Evolutionary conservation across 805 yeast species (phyloP).

Genomic region (Metschnikowia shivogae): DNA sequence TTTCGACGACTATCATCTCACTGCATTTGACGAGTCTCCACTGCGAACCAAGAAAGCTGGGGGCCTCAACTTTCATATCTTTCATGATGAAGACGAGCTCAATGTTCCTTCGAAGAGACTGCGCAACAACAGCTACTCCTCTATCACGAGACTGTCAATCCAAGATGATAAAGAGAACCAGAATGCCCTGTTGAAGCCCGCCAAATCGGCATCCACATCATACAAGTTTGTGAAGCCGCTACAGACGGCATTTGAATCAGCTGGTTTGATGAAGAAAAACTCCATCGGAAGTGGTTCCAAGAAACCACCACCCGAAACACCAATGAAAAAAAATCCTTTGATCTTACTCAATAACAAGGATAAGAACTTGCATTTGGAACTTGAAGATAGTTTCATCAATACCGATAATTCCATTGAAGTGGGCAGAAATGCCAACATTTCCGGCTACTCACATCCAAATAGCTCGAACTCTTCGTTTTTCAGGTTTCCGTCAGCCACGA

Average conservation of each 20-base stretch:
- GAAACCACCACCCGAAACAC: slow-evolving; percentile 42
- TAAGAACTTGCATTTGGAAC: slow-evolving; percentile 9
- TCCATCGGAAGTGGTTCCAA: slow-evolving; percentile 19
- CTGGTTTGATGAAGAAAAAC: slow-evolving; percentile 62
- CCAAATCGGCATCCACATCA: slow-evolving; percentile 21
- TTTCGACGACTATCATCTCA: slow-evolving; percentile 12
- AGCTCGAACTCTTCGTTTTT: slow-evolving; percentile 34
- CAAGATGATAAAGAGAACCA: slow-evolving; percentile 34
- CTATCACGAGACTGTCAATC: slow-evolving; percentile 1
- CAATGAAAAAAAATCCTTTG: slow-evolving; percentile 40
- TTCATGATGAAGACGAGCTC: slow-evolving; percentile 10
- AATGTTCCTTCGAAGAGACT: slow-evolving; percentile 1
- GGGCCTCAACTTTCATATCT: slow-evolving; percentile 11
- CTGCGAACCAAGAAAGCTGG: slow-evolving; percentile 13
- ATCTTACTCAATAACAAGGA: slow-evolving; percentile 26
- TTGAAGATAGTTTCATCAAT: slow-evolving; percentile 13
- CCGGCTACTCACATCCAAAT: slow-evolving; percentile 21
- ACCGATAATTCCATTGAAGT: slow-evolving; percentile 32
- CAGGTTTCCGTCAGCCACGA: slow-evolving; percentile 22
- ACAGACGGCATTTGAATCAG: slow-evolving; percentile 75
- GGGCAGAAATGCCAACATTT: slow-evolving; percentile 28
- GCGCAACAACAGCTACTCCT: slow-evolving; percentile 4
- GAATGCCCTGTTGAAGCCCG: background rate
- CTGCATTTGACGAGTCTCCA: slow-evolving; percentile 15
- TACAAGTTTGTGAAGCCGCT: slow-evolving; percentile 76